Percentiles rank a stretch among this genome's conserved stretches.
These are phyloP conservation scores for Moesziomyces aphidis DNA, from an alignment of 1,284 basidiomycete species.

Conservation along the genomic window DNA sequence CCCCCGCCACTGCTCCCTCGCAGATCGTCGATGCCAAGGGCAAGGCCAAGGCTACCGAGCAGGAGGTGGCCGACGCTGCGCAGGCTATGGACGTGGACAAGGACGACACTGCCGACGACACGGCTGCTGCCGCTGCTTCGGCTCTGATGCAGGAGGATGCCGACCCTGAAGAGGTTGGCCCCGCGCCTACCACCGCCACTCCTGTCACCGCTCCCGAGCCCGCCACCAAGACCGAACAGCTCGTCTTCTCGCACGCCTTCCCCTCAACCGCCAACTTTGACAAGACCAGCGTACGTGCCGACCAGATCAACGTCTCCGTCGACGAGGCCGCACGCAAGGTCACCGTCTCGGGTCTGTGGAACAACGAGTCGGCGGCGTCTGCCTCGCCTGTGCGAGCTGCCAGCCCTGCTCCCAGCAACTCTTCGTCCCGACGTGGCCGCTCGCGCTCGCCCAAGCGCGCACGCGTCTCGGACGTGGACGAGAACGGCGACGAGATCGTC, in stretches of 20 bases:
- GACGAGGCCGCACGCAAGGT: slow-evolving; percentile 42
- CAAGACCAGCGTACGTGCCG: slow-evolving; percentile 32
- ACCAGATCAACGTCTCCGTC: slow-evolving; percentile 43
- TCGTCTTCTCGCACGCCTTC: slow-evolving; percentile 43
- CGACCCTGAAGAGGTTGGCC: slow-evolving; percentile 47
- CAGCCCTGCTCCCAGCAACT: slow-evolving; percentile 42
- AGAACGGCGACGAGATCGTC: slow-evolving; percentile 52
- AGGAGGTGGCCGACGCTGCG: slow-evolving; percentile 11
- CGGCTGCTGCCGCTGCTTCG: slow-evolving; percentile 14
- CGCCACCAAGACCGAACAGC: slow-evolving; percentile 23
- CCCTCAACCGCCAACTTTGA: slow-evolving; percentile 16
- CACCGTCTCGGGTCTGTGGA: slow-evolving; percentile 51
- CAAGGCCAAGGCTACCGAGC: slow-evolving; percentile 37
- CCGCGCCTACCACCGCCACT: slow-evolving; percentile 15
- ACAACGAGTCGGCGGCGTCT: slow-evolving; percentile 14
- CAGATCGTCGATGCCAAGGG: slow-evolving; percentile 27
- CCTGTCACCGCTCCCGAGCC: slow-evolving; percentile 1
- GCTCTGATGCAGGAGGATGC: slow-evolving; percentile 28
- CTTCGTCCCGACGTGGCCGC: slow-evolving; percentile 30
- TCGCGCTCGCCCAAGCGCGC: slow-evolving; percentile 52
- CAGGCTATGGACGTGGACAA: slow-evolving; percentile 30
- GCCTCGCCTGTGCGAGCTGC: slow-evolving; percentile 19
- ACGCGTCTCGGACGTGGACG: slow-evolving; percentile 49
- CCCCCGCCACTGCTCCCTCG: slow-evolving; percentile 3
- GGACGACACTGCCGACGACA: slow-evolving; percentile 2